Percentiles rank a stretch among this genome's conserved stretches.
These are phyloP conservation scores for Venustampulla echinocandica DNA, from an alignment of 495 filamentous ascomycete species.

Conservation along the genomic window DNA sequence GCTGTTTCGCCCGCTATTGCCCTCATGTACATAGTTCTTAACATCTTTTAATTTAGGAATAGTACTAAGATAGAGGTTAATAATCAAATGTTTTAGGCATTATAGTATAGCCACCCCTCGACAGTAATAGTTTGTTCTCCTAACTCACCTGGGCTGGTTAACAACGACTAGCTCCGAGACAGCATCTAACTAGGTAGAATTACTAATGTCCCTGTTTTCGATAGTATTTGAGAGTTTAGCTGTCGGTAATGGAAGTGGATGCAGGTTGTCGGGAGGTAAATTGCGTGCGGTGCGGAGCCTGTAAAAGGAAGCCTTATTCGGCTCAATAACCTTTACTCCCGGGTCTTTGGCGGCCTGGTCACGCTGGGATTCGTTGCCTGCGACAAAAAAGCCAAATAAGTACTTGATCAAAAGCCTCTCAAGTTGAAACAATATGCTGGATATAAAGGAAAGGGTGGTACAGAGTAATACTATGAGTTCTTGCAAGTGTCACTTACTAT, in stretches of 20 bases:
- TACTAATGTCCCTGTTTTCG: not conserved
- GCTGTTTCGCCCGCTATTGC: not conserved
- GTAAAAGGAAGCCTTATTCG: not conserved
- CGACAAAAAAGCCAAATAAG: not conserved
- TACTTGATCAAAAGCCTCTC: not conserved
- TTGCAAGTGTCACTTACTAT: not conserved
- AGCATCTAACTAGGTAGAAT: not conserved
- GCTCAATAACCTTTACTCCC: not conserved
- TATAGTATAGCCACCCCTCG: not conserved
- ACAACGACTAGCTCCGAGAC: not conserved
- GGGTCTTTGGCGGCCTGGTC: not conserved
- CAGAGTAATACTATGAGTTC: too few relatives aligned
- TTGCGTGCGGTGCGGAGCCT: not conserved
- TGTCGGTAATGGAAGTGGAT: not conserved
- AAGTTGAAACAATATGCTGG: not conserved
- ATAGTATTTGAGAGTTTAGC: not conserved
- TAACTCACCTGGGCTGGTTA: not conserved
- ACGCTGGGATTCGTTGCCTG: not conserved
- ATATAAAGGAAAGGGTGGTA: not conserved
- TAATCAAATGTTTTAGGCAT: not conserved
- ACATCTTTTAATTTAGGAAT: not conserved
- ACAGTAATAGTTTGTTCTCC: too few relatives aligned
- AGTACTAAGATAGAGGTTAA: not conserved
- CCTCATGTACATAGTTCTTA: not conserved
- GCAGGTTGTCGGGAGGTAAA: not conserved